These are phyloP conservation scores for Phytomonas francai DNA, from an alignment of 208 protist species.

Conservation along the genomic window DNA sequence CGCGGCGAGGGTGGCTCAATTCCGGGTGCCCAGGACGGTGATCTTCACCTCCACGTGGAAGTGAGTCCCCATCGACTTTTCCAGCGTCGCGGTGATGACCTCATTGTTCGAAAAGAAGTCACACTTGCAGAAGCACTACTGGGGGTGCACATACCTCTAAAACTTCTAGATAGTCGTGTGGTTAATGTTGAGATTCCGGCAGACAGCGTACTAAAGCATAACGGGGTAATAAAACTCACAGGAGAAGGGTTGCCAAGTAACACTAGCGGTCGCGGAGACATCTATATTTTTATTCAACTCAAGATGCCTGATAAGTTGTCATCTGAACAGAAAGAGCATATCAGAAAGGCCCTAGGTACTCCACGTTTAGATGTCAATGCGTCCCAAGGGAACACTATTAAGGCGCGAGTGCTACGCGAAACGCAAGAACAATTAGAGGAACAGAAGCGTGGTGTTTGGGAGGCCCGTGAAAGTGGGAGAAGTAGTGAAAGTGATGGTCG, in stretches of 20 bases:
- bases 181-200: constrained; percentile 69
- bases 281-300: constrained; percentile 75
- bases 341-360: constrained; percentile 63
- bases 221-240: constrained; percentile 69
- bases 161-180: constrained; percentile 87
- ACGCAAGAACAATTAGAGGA: constrained; percentile 67
- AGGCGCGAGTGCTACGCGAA: constrained; percentile 70
- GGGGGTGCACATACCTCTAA: constrained; percentile 79
- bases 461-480: constrained; percentile 34
- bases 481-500: constrained; percentile 20
- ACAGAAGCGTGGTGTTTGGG: constrained; percentile 64
- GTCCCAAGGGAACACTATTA: constrained; percentile 55
- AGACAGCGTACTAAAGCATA: constrained; percentile 56
- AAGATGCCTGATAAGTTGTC: constrained; percentile 79
- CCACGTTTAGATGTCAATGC: constrained; percentile 25
- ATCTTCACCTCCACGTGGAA: constrained; percentile 95
- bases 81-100: constrained; percentile 90
- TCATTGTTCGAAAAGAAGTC: constrained; percentile 89
- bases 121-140: constrained; percentile 92
- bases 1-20: constrained; percentile 93
- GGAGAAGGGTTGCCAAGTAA: constrained; percentile 83
- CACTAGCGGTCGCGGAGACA: constrained; percentile 62
- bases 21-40: constrained; percentile 90
- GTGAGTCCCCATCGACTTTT: constrained; percentile 91
- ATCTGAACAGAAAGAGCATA: constrained; percentile 41